Base-by-base conservation (phyloP, 257 asterid genomes). In the Forsythia viridissima region DNA sequence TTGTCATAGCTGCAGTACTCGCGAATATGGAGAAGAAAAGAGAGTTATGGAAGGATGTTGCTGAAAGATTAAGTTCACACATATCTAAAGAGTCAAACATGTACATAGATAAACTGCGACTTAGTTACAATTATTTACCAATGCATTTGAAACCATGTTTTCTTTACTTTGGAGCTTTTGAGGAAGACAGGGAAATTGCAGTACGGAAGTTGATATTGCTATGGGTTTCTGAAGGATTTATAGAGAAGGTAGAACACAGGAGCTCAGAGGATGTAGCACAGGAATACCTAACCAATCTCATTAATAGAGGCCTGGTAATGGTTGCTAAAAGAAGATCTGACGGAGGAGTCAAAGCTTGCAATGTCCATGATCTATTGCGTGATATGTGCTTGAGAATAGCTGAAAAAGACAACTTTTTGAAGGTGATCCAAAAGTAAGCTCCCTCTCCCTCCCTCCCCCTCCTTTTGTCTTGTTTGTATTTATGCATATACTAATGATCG, bases 1-100 rank as follows among this genome's bases (percentile, higher is more conserved):
- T 86, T 79, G 80, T 85, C 5, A 69, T 82, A 34, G 91, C 88
- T 57, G 87, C 75, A 65, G 57, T 80, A 15, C 72, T 80, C 2
- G 38, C 77, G 8, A 15, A 70, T 20, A 30, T 0, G 80, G 40
- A 42, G 30, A 67, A 51, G 67, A 77, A 57, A 11, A 72, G 48
- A 68, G 76, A 71, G 16, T 51, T 46, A 1, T 88, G 91, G 89
- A 46, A 63, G 66, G 42, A 70, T 5, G 86, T 86, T 48, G 77
- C 61, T 1, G 36, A 16, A 30, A 42, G 20, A 41, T 43, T 88
- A 24, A 41, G 78, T 36, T 41, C 82, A 5, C 52, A 74, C 12
- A 24, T 55, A 0, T 38, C 40, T 2, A 5, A 18, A 16, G 81
- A 46, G 36, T 67, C 40, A 11, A 38, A 42, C 30, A 66, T 57